Evolutionary conservation across 2,329 filamentous ascomycete genomes (phyloP), one percentile per base, ranked within the genome.

Genomic region (Didymella arachidicola): DNA sequence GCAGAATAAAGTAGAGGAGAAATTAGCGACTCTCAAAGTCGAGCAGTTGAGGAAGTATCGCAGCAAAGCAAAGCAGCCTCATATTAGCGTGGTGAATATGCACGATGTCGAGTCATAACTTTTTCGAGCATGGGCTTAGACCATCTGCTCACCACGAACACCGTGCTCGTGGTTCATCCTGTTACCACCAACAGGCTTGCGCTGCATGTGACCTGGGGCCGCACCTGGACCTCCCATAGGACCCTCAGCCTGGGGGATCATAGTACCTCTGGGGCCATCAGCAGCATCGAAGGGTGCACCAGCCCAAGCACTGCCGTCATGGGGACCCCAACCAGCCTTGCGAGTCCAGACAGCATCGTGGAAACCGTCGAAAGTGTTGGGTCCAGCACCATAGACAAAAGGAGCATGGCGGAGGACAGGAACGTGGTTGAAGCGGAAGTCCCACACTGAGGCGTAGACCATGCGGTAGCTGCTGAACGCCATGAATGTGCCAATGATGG

Each of bases 381-480:
- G 68, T 1, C 76, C 74, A 12, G 70, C 70, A 64, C 78, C 79
- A 60, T 86, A 87, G 22, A 79, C 75, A 68, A 87, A 88, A 0
- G 86, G 80, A 19, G 81, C 77, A 41, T 82, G 79, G 19, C 87
- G 82, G 64, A 86, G 83, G 5, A 92, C 80, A 1, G 88, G 87
- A 30, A 90, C 83, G 70, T 90, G 88, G 70, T 85, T 86, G 74
- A 80, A 87, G 11, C 88, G 79, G 81, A 86, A 90, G 72, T 92
- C 87, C 84, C 87, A 91, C 49, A 90, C 79, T 8, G 83, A 79
- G 0, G 87, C 87, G 65, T 89, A 91, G 2, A 85, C 82, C 86
- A 89, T 89, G 53, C 89, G 80, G 72, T 90, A 91, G 0, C 83
- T 73, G 1, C 82, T 84, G 66, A 90, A 87, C 0, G 88, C 89